Evolutionary conservation across 1,284 basidiomycete species (phyloP).

Genomic region (Ustilago trichophora): DNA sequence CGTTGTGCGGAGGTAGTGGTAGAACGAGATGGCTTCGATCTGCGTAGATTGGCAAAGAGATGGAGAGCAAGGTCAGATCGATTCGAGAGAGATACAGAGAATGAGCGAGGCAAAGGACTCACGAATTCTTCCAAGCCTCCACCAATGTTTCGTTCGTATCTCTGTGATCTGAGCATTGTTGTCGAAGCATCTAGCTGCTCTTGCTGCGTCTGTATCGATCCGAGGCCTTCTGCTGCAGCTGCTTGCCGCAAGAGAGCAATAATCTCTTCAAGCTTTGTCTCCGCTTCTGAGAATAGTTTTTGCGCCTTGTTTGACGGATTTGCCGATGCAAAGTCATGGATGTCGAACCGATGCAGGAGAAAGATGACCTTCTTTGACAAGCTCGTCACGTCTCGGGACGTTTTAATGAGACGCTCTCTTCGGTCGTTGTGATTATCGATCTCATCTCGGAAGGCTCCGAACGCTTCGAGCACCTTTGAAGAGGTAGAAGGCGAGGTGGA

Average conservation of each 20-base stretch:
- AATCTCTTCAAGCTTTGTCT: conserved; percentile 77
- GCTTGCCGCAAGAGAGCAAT: conserved; percentile 75
- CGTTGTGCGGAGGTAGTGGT: conserved; percentile 81
- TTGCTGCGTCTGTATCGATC: neutral
- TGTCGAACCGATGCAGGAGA: conserved; percentile 78
- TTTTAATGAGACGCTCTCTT: conserved; percentile 81
- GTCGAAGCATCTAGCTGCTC: neutral
- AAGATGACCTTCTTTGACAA: conserved; percentile 96
- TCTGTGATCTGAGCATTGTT: conserved; percentile 17
- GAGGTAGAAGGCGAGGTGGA: neutral
- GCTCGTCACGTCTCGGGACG: conserved; percentile 82
- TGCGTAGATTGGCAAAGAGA: neutral
- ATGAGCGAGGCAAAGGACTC: too few species aligned
- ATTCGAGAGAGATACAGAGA: too few species aligned
- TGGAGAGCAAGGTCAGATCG: conserved; percentile 8
- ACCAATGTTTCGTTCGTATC: conserved; percentile 57
- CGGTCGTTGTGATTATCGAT: conserved; percentile 65
- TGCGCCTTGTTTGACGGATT: conserved; percentile 8
- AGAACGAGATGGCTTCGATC: conserved; percentile 89
- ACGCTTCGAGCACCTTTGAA: conserved; percentile 17
- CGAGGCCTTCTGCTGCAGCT: conserved; percentile 63
- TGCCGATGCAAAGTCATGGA: conserved; percentile 19
- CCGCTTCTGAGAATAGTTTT: conserved; percentile 72
- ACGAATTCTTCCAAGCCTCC: conserved; percentile 67
- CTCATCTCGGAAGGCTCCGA: conserved; percentile 56